Evolutionary conservation across 331 rosid species (phyloP).

Genomic region (Prunus yedoensis): DNA sequence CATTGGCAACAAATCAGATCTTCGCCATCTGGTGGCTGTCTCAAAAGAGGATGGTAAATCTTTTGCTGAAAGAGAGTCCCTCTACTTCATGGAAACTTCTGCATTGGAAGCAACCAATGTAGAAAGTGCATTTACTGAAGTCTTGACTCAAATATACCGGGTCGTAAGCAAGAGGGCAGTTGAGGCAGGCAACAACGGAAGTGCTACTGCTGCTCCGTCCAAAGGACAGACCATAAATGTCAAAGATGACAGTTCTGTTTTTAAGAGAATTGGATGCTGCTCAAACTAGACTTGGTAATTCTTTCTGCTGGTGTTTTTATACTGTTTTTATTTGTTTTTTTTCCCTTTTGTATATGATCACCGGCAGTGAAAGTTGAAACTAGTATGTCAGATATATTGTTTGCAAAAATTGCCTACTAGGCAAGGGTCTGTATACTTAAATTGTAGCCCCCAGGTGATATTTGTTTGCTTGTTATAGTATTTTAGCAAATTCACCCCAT

Average conservation of each 20-base stretch:
- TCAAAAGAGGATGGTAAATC: constrained; percentile 76
- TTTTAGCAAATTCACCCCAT: background rate
- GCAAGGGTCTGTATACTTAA: constrained; percentile 16
- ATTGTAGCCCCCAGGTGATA: background rate
- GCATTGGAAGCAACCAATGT: constrained; percentile 92
- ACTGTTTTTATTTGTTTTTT: background rate
- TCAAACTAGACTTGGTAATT: constrained; percentile 51
- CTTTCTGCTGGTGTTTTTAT: constrained; percentile 20
- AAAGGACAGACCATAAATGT: constrained; percentile 78
- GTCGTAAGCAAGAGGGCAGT: constrained; percentile 79
- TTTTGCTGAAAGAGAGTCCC: constrained; percentile 82
- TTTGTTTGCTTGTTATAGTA: background rate
- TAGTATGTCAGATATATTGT: constrained; percentile 18
- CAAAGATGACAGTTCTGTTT: constrained; percentile 74
- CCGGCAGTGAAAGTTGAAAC: constrained; percentile 12
- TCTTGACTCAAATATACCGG: constrained; percentile 66
- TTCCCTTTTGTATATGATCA: constrained; percentile 45
- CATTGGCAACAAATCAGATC: constrained; percentile 87
- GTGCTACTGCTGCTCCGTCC: constrained; percentile 56
- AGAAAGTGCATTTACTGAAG: constrained; percentile 71
- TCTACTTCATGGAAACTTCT: constrained; percentile 96
- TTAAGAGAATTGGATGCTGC: constrained; percentile 90
- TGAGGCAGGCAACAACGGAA: constrained; percentile 52
- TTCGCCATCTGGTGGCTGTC: constrained; percentile 81
- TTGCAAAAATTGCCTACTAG: constrained; percentile 15